Conservation (phyloP, 1,284 basidiomycete species). For the Microbotryum saponariae region DNA sequence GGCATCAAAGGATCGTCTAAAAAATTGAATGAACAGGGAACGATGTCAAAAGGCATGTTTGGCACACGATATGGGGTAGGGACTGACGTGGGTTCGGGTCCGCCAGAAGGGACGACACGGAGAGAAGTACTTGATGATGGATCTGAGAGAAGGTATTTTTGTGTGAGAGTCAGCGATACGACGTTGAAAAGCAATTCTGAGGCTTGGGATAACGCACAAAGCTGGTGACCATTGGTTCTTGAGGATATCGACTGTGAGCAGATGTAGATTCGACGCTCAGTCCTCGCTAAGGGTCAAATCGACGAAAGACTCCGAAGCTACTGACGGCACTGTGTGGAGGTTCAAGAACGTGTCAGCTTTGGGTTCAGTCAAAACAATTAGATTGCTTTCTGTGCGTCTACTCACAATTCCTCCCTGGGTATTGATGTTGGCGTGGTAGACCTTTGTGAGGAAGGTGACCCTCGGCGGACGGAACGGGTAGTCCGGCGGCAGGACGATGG, state of each 20-base stretch:
- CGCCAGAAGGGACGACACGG: slow-evolving; percentile 93
- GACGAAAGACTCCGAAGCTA: slow-evolving; percentile 45
- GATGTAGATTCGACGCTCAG: neutral
- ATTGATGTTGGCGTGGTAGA: slow-evolving; percentile 86
- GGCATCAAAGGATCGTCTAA: slow-evolving; percentile 11
- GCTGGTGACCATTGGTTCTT: slow-evolving; percentile 79
- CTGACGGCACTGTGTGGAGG: too few species aligned
- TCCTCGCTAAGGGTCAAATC: neutral
- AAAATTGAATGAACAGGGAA: neutral
- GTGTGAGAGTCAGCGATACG: neutral
- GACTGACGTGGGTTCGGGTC: slow-evolving; percentile 72
- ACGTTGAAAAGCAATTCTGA: slow-evolving; percentile 50
- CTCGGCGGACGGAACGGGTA: slow-evolving; percentile 99
- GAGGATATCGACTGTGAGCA: slow-evolving; percentile 31
- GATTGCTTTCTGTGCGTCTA: too few species aligned
- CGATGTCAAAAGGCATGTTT: neutral
- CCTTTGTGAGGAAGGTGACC: slow-evolving; percentile 92
- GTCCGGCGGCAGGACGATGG: slow-evolving; percentile 63
- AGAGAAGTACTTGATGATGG: slow-evolving; percentile 52
- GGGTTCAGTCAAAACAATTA: too few species aligned
- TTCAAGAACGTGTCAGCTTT: slow-evolving; percentile 22
- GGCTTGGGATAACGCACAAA: slow-evolving; percentile 63
- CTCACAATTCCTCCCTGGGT: slow-evolving; percentile 77
- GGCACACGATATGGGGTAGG: neutral
- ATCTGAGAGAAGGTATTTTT: neutral